A percentile compares a stretch with the other conserved stretches of the same genome.
Evolutionary conservation across 805 yeast genomes (phyloP).

Genomic region (Metschnikowia dekortorum): DNA sequence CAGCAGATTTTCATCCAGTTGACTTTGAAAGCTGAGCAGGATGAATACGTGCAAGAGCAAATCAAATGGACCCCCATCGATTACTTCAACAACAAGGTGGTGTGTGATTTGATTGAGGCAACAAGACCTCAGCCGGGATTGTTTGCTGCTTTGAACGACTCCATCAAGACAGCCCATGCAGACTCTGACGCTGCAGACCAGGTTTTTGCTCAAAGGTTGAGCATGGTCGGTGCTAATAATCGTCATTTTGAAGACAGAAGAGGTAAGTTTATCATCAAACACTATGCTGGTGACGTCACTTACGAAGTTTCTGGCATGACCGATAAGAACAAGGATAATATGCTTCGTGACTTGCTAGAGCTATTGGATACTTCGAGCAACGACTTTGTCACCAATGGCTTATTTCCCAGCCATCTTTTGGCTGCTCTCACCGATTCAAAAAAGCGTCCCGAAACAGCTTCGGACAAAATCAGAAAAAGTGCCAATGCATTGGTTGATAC

Average conservation of each 20-base stretch:
- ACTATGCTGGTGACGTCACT: slow-evolving; percentile 97
- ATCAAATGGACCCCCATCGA: slow-evolving; percentile 97
- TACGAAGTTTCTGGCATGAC: slow-evolving; percentile 89
- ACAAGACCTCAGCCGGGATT: slow-evolving; percentile 89
- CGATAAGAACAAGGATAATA: slow-evolving; percentile 92
- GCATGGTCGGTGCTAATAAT: slow-evolving; percentile 69
- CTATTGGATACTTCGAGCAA: slow-evolving; percentile 69
- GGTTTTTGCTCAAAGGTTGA: slow-evolving; percentile 87
- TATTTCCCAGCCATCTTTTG: slow-evolving; percentile 39
- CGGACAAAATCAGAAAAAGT: slow-evolving; percentile 87
- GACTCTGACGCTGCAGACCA: slow-evolving; percentile 96
- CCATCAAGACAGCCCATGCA: slow-evolving; percentile 97
- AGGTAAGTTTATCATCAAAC: slow-evolving; percentile 84
- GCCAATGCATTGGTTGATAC: slow-evolving; percentile 91
- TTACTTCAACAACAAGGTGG: slow-evolving; percentile 92
- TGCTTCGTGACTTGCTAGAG: slow-evolving; percentile 83
- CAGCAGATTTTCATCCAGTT: slow-evolving; percentile 96
- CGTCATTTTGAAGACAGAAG: slow-evolving; percentile 88
- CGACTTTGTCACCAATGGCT: slow-evolving; percentile 55
- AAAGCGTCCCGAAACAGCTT: slow-evolving; percentile 89
- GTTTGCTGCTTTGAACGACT: slow-evolving; percentile 94
- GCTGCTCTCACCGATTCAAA: slow-evolving; percentile 49
- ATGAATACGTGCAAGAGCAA: slow-evolving; percentile 91
- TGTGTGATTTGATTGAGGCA: slow-evolving; percentile 93
- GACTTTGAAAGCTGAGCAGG: slow-evolving; percentile 95